Evolutionary conservation across 495 filamentous ascomycete species (phyloP), one percentile per base, ranked within the genome.

Genomic region (Lentithecium fluviatile): DNA sequence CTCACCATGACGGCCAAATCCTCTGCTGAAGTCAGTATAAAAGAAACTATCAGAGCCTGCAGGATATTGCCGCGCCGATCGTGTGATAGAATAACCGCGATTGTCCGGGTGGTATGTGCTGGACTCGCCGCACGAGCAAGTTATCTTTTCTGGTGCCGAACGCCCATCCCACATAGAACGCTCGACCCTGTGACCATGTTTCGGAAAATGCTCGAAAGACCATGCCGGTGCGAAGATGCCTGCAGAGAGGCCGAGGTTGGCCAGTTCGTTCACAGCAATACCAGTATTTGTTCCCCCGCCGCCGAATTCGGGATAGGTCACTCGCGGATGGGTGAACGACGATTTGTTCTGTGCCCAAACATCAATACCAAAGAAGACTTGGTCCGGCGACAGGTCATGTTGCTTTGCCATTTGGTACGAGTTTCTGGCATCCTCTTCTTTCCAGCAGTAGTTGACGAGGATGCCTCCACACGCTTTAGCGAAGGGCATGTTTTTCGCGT

Each of bases 371-470:
- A 75, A 68, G 54, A 64, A 71, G 4, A 78, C 23, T 17, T 66
- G 50, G n/a, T 69, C 50, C 0, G 49, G 29, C 5, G 47, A 34
- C 2, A 76, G 51, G 20, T 58, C 46, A 21, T 68, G 23, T 17
- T 40, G 25, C 1, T 40, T 24, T 1, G 71, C 73, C n/a, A 74
- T 59, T 15, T 36, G 38, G 24, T 60, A 59, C 13, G 70, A 70
- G 15, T 66, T 45, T 4, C 49, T 21, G 6, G 74, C 58, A 0
- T 70, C 42, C 6, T 32, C 37, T 47, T 68, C 59, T 1, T 66
- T 68, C 77, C 77, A 79, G 37, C 60, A 64, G 60, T 78, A 79
- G 56, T 78, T 78, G 6, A 75, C 77, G 23, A 79, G 74, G 36
- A 77, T 52, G 2, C 42, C 60, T 38, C 68, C 69, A 26, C 73